Base-by-base conservation (phyloP, 192 early-diverging fungal genomes). In the Spizellomyces punctatus region DNA sequence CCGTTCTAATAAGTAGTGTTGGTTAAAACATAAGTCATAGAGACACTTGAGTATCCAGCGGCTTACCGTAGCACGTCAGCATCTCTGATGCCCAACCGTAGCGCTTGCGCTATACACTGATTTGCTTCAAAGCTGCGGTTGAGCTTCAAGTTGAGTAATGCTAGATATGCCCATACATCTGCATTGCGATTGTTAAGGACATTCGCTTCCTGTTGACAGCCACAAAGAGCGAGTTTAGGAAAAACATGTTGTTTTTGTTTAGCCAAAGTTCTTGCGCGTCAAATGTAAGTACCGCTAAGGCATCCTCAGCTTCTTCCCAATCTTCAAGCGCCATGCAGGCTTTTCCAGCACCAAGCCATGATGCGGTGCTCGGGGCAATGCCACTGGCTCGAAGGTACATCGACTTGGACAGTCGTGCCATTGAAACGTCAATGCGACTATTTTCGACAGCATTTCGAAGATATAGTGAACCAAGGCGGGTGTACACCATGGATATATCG, bases 81-180 rank as follows among this genome's bases (percentile, higher is more conserved):
- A 58, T 87, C 76, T 48, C 74, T 77, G 50, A 85, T 74, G 9
- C 84, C 84, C 6, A 84, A 46, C 6, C 81, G 58, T 36, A 87
- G 63, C 22, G 86, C 83, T 59, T 87, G 86, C 6, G 75, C 63
- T 27, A 87, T 83, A 43, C 77, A 73, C 58, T 85, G 86, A 46
- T 80, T 82, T 5, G 85, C 83, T 58, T 87, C 86, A 66, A 82
- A 79, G 12, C 63, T 19, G 17, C 84, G 75, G 22, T 82, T 72
- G 42, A 77, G 73, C 21, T 55, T 55, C 36, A 87, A 55, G 43
- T 79, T 85, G 27, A 87, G 63, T 6, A 84, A 58, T 3, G 86
- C 65, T 7, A 87, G 63, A 69, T 83, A 69, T 12, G 75, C 83
- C 86, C 86, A 87, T 16, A 85, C 84, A 43, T 87, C 83, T 47